Conservation (phyloP, 306 rosid species). For the Cucumis melo region DNA sequence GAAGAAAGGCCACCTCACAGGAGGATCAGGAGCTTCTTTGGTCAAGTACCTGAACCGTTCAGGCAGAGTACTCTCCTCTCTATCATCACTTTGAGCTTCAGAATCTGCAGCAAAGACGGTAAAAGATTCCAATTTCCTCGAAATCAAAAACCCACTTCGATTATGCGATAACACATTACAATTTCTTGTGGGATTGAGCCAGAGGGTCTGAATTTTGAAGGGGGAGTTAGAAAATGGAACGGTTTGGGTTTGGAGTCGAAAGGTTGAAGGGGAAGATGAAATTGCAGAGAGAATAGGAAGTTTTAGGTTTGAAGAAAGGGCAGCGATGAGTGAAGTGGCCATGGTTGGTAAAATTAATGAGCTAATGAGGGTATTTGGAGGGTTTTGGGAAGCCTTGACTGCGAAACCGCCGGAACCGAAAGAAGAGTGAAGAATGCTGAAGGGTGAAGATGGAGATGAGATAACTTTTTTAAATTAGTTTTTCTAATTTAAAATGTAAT, state of each 20-base stretch:
- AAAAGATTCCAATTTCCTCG: constrained; percentile 18
- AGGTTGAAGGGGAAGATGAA: constrained; percentile 12
- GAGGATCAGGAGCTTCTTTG: constrained; percentile 62
- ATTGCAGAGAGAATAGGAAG: constrained; percentile 5
- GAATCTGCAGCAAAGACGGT: constrained; percentile 13
- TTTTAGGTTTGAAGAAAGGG: constrained; percentile 27
- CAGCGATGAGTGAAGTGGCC: constrained; percentile 26
- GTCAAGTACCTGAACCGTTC: constrained; percentile 54
- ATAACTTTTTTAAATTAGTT: too few species aligned
- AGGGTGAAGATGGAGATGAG: too few species aligned
- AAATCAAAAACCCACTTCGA: constrained; percentile 9
- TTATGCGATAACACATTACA: constrained; percentile 18
- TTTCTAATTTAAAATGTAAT: too few species aligned
- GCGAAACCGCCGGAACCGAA: background rate
- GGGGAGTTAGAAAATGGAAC: constrained; percentile 10
- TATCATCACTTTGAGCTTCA: constrained; percentile 42
- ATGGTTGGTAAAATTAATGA: constrained; percentile 18
- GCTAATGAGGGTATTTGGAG: background rate
- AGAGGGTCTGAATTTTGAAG: constrained; percentile 16
- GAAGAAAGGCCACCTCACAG: constrained; percentile 74
- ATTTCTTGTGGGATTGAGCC: constrained; percentile 9
- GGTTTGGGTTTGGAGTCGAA: constrained; percentile 1
- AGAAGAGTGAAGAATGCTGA: background rate
- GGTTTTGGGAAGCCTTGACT: background rate
- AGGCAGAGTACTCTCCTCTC: constrained; percentile 62